phyloP scores from a whole-genome alignment of 371 early-diverging fungal species.

The Nosema muscidifuracis region DNA sequence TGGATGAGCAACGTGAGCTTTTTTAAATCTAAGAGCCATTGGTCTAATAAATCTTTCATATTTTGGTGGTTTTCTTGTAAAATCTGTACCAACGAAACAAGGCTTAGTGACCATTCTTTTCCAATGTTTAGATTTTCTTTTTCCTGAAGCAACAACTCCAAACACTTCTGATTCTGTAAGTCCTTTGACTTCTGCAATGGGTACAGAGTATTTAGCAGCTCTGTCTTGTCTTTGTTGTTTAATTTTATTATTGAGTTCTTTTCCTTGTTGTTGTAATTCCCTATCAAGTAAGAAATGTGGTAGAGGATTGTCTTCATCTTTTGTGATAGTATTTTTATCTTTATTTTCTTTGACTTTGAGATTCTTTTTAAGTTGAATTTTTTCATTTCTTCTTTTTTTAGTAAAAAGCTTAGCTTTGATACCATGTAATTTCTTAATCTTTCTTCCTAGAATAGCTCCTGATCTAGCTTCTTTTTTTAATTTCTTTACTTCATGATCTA shows the following conservation, averaged over 20 bases:
- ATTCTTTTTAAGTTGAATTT: slow-evolving; percentile 97
- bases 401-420: slow-evolving; percentile 94
- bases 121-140: slow-evolving; percentile 84
- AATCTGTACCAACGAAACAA: slow-evolving; percentile 96
- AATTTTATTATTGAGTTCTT: slow-evolving; percentile 91
- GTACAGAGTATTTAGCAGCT: slow-evolving; percentile 93
- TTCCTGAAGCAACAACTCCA: slow-evolving; percentile 90
- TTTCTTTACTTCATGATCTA: slow-evolving; percentile 87
- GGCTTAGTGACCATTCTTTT: slow-evolving; percentile 98
- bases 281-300: slow-evolving; percentile 97
- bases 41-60: slow-evolving; percentile 98
- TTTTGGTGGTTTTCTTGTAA: slow-evolving; percentile 98
- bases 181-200: slow-evolving; percentile 92
- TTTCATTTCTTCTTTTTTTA: slow-evolving; percentile 93
- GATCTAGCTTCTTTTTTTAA: slow-evolving; percentile 87
- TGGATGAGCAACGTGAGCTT: slow-evolving; percentile 97
- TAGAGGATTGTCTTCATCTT: slow-evolving; percentile 77
- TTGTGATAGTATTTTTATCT: slow-evolving; percentile 80
- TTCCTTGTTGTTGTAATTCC: slow-evolving; percentile 77
- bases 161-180: slow-evolving; percentile 98
- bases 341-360: slow-evolving; percentile 79
- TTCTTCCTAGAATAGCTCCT: slow-evolving; percentile 77
- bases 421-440: slow-evolving; percentile 90
- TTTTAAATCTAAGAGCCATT: slow-evolving; percentile 93
- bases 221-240: slow-evolving; percentile 99